Base-by-base conservation (phyloP, 352 stramenopile genomes). In the Elongisporangium undulatum region DNA sequence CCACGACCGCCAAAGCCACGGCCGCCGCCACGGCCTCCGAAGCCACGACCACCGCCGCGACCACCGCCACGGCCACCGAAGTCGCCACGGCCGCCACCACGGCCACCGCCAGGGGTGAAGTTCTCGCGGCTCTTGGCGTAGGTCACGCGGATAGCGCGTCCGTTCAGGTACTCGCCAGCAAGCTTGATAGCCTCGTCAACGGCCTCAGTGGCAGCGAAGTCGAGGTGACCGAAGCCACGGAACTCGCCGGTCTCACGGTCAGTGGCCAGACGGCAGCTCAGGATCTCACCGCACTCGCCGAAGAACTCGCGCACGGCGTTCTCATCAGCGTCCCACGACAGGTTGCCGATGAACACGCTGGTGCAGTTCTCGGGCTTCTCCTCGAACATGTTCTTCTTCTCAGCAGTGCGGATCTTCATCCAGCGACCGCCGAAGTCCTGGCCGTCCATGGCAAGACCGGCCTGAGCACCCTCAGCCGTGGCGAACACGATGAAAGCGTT, bases 241-340 rank as follows among this genome's bases (percentile, higher is more conserved):
- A 99, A 99, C 58, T 98, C 90, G 39, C 96, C 96, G 49, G 94
- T 99, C 72, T 99, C 97, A 56, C 95, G 83, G 82, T 99, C 96
- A 23, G 87, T 97, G 1, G 95, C 95, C 55, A 99, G 97, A 68
- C 97, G 90, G 66, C 98, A 92, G 64, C 78, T 85, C 19, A 77
- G 58, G 68, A 99, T 98, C 67, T 98, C 94, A 63, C 97, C 97
- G 77, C 95, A 99, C 51, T 97, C 82, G 17, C 61, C 89, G 67
- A 99, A 99, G 20, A 80, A 75, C 58, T 96, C 68, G 56, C 92
- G 80, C 38, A 99, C 77, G 16, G 74, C 85, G 55, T 98, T 92
- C 77, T 99, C 97, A 49, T 98, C 90, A 38, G 99, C 85, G 56
- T 99, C 85, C 90, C 92, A 99, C 23, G 92, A 86, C 16, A 99